These are phyloP conservation scores for Penicillium sp. DNA, from an alignment of 2,329 filamentous ascomycete species.

Conservation along the genomic window DNA sequence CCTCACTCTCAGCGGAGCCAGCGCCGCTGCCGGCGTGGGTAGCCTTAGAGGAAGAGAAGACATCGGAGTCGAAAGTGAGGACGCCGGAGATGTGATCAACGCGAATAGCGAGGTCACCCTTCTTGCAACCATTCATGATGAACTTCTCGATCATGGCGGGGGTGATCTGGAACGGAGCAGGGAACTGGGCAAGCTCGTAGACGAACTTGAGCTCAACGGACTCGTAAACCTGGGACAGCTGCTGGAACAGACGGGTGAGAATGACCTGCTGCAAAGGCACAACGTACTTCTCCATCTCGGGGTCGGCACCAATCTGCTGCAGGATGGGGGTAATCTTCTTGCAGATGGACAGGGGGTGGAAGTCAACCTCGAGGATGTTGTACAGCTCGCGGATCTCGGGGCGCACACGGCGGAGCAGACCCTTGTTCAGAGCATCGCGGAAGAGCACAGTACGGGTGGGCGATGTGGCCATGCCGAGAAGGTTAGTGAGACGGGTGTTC, in stretches of 20 bases:
- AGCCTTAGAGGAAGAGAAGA: conserved; percentile 95
- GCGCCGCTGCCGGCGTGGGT: conserved; percentile 78
- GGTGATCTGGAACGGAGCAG: conserved; percentile 90
- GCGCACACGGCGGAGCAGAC: conserved; percentile 83
- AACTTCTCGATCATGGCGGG: conserved; percentile 96
- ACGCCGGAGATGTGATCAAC: conserved; percentile 94
- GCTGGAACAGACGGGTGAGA: conserved; percentile 95
- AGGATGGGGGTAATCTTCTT: conserved; percentile 98
- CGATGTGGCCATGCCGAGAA: conserved; percentile 86
- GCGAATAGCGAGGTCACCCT: conserved; percentile 93
- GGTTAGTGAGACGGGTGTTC: conserved; percentile 93
- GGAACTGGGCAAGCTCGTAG: conserved; percentile 89
- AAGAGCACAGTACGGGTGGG: conserved; percentile 88
- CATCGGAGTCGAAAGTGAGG: conserved; percentile 94
- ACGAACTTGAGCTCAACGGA: conserved; percentile 94
- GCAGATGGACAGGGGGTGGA: conserved; percentile 98
- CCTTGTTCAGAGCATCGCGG: conserved; percentile 93
- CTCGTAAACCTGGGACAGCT: conserved; percentile 97
- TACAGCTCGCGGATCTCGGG: conserved; percentile 96
- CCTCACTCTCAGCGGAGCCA: conserved; percentile 83
- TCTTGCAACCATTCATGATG: conserved; percentile 99
- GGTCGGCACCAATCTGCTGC: conserved; percentile 84
- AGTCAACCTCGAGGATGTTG: conserved; percentile 98
- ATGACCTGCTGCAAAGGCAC: conserved; percentile 96
- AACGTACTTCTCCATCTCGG: conserved; percentile 97